Base-by-base conservation (phyloP, 2,329 filamentous ascomycete species). In the Bipolaris sorokiniana region DNA sequence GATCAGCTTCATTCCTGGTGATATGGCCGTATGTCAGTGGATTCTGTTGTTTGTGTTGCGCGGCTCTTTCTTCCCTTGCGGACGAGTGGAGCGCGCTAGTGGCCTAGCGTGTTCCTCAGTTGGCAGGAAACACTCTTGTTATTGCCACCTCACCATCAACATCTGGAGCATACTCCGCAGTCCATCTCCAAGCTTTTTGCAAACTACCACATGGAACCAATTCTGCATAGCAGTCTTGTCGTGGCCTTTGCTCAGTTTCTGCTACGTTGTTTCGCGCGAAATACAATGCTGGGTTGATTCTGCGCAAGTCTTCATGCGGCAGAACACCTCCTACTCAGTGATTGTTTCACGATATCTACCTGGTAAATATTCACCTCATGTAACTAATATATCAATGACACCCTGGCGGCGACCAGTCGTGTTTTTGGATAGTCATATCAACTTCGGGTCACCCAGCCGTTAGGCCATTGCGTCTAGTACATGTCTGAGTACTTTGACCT, bases 11-110 rank as follows among this genome's bases (percentile, higher is more conserved):
- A 59, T 58, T 16, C 16, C 42, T 23, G 9, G 11, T 15, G 37
- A 13, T 22, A 13, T 13, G 18, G 22, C 18, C 7, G 31, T 42
- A 13, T 5, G 42, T 40, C 11, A n/a, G 22, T 38, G 16, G 31
- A 5, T 31, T 31, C 15, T 9, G 36, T 16, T 37, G 44, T 56
- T 16, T 13, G 16, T 48, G 36, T 38, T 41, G 48, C 26, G 7
- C 33, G n/a, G 20, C 41, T 33, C 20, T 22, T 31, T 26, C 13
- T 28, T 51, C 23, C 13, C 7, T n/a, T 11, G 10, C 18, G 48
- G 36, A 16, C 34, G 37, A 36, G 22, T 67, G 48, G 48, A 44
- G 48, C 48, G 38, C 48, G 48, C 48, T 51, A 51, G 38, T 34
- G 9, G 20, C 18, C 40, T 51, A 51, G 48, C 48, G 48, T 36